Percentiles rank a stretch among this genome's conserved stretches.
phyloP scores from a whole-genome alignment of 352 stramenopile species.

The Stephanocyclus meneghinianus region DNA sequence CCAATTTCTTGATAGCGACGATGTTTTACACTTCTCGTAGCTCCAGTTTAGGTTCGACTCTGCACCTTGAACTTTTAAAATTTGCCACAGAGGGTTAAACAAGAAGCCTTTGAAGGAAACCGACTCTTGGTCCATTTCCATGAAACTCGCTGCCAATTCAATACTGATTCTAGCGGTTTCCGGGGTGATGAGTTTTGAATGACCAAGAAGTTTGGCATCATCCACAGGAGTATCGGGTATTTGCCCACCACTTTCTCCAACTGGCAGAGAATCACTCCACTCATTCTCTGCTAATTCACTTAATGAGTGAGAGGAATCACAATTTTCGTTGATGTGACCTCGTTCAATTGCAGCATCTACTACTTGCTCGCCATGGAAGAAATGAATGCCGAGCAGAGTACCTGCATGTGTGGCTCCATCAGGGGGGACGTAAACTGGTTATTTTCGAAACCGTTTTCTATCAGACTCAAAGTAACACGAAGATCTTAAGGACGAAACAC shows the following conservation, averaged over 20 bases:
- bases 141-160: conserved; percentile 26
- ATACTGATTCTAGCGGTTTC: conserved; percentile 29
- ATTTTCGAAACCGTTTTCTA: background rate
- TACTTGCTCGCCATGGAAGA: conserved; percentile 48
- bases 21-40: conserved; percentile 33
- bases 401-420: conserved; percentile 46
- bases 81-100: conserved; percentile 48
- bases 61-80: conserved; percentile 43
- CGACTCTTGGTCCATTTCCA: conserved; percentile 31
- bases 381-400: conserved; percentile 49
- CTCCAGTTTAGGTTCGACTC: conserved; percentile 35
- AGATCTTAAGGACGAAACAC: background rate
- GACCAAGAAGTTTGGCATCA: conserved; percentile 41
- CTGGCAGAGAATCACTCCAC: background rate
- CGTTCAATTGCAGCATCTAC: conserved; percentile 37
- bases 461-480: conserved; percentile 6
- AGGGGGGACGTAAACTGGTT: conserved; percentile 48
- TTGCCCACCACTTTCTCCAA: background rate
- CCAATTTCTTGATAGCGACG: conserved; percentile 32
- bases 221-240: conserved; percentile 20
- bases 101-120: conserved; percentile 24
- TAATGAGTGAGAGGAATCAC: background rate
- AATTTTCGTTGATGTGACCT: conserved; percentile 17
- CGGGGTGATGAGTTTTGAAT: conserved; percentile 40
- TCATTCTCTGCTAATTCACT: background rate